Evolutionary conservation across 2,329 filamentous ascomycete genomes (phyloP), one percentile per base, ranked within the genome.

Genomic region (Nakataea oryzae): DNA sequence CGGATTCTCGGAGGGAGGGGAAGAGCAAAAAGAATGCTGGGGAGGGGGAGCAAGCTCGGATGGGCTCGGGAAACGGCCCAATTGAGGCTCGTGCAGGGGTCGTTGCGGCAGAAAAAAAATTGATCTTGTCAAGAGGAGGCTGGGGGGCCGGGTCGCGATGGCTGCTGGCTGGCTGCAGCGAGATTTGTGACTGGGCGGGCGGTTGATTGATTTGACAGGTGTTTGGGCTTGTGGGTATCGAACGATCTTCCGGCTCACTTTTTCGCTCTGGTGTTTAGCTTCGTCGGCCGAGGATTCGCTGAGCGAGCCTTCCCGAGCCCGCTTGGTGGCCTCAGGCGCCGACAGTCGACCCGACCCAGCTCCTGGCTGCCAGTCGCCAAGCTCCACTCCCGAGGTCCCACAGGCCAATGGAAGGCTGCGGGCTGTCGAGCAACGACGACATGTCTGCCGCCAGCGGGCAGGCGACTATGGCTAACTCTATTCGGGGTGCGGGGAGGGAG

Each of bases 161-260:
- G 58, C 24, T 47, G 32, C 24, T 59, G 34, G 47, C 17, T 26
- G 58, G 34, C 32, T 41, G 27, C 47, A 28, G n/a, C 26, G 34
- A 41, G 58, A 47, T 26, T 26, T 21, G 32, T 17, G 41, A 50
- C 41, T 50, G 41, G 41, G 41, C 41, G 41, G 41, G 41, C 41
- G 41, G 41, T 17, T 50, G 21, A 13, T 50, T 50, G 41, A 50
- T 50, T 50, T 50, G 41, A 50, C 41, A n/a, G 41, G 8, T 50
- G 41, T n/a, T 50, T 50, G 41, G 41, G 41, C 41, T 50, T 50
- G 41, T 50, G 41, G 58, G 54, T 64, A 71, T 73, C 69, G 72
- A 72, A 71, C 66, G 66, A 72, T 71, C 64, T 67, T 65, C 24
- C 41, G 41, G 41, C 41, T 50, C 41, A n/a, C 41, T 50, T 50